These are phyloP conservation scores for Botrytis tulipae DNA, from an alignment of 2,329 filamentous ascomycete genomes.

Conservation along the genomic window DNA sequence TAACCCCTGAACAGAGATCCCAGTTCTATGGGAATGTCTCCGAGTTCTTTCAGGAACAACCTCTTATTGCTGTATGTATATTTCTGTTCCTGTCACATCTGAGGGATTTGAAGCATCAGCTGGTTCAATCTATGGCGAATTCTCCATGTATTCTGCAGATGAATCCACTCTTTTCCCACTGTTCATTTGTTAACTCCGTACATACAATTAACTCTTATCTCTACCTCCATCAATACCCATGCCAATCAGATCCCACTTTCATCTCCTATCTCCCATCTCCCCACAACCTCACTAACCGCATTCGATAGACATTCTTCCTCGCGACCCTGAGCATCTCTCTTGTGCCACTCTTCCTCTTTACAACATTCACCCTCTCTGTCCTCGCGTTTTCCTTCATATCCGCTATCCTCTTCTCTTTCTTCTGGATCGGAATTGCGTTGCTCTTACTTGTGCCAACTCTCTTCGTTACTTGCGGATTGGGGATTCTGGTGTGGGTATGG, in stretches of 20 bases:
- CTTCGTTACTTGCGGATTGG: slow-evolving; percentile 62
- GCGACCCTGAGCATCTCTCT: slow-evolving; percentile 64
- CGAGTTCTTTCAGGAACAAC: slow-evolving; percentile 60
- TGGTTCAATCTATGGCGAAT: neutral
- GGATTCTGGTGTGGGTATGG: slow-evolving; percentile 66
- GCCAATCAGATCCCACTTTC: neutral
- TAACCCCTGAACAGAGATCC: slow-evolving; percentile 61
- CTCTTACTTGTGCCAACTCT: slow-evolving; percentile 67
- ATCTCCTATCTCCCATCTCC: neutral
- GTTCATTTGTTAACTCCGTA: neutral
- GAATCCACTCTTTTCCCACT: neutral
- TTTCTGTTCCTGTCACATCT: neutral
- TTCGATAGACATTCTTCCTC: slow-evolving; percentile 62
- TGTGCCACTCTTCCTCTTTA: slow-evolving; percentile 67
- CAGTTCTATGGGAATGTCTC: slow-evolving; percentile 53
- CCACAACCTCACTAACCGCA: slow-evolving; percentile 6
- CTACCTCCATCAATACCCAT: neutral
- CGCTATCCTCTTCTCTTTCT: slow-evolving; percentile 63
- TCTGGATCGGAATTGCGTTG: slow-evolving; percentile 65
- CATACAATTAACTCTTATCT: neutral
- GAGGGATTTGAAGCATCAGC: neutral
- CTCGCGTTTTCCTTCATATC: slow-evolving; percentile 60
- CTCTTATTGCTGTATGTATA: slow-evolving; percentile 64
- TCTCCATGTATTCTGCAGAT: too few species aligned
- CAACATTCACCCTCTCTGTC: slow-evolving; percentile 61